Conservation (phyloP, 305 asterid genomes). For the Ajuga reptans region DNA sequence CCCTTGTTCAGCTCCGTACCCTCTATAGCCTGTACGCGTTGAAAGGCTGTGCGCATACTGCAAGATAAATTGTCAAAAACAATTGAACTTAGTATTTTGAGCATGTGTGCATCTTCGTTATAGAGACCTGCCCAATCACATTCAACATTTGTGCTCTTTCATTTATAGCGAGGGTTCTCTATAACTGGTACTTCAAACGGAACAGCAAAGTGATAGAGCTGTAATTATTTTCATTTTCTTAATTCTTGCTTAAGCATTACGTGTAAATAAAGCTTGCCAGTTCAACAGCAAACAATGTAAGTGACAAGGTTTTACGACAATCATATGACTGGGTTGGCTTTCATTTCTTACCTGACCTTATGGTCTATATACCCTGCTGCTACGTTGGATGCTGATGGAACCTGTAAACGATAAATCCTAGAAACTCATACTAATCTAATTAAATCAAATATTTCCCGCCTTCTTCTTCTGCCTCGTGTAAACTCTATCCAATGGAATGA, state of each 20-base stretch:
- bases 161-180: not conserved
- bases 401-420: too few relatives aligned
- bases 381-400: too few relatives aligned
- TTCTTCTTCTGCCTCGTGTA: too few relatives aligned
- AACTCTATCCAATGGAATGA: too few relatives aligned
- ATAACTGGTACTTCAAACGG: not conserved
- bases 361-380: too few relatives aligned
- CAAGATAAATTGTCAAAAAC: slow-evolving; percentile 8
- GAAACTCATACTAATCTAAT: too few relatives aligned
- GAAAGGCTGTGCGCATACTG: slow-evolving; percentile 70
- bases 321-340: not conserved
- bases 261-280: not conserved
- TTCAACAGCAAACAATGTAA: not conserved
- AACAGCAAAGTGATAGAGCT: not conserved
- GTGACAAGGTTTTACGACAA: not conserved
- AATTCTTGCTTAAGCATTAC: not conserved
- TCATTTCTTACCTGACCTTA: not conserved
- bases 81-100: not conserved
- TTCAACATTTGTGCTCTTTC: not conserved
- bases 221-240: not conserved
- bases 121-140: not conserved
- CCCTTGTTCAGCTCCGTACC: slow-evolving; percentile 83
- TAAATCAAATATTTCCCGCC: too few relatives aligned
- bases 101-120: not conserved
- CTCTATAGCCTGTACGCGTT: slow-evolving; percentile 62